Evolutionary conservation across 78 protist species (phyloP).

Genomic region (Anaeramoeba ignava): DNA sequence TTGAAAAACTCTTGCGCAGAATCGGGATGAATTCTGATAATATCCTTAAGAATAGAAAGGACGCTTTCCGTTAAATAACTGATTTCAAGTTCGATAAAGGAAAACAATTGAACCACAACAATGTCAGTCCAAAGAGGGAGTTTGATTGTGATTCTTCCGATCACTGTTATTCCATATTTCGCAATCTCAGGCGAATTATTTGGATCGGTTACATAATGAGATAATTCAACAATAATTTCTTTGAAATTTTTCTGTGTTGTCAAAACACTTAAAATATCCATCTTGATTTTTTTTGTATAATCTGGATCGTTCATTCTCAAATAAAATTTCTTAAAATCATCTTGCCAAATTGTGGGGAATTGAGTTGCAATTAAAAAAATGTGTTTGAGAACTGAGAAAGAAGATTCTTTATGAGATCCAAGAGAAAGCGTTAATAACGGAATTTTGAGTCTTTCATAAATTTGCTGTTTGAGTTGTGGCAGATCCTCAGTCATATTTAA

Average conservation of each 20-base stretch:
- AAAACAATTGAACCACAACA: background rate
- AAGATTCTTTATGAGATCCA: conserved; percentile 30
- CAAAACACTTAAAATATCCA: conserved; percentile 43
- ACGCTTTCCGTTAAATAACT: conserved; percentile 17
- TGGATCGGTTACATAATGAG: conserved; percentile 43
- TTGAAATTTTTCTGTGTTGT: conserved; percentile 8
- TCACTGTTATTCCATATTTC: conserved; percentile 13
- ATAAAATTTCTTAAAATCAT: conserved; percentile 37
- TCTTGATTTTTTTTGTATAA: conserved; percentile 55
- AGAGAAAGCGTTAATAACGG: conserved; percentile 58
- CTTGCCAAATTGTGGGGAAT: conserved; percentile 42
- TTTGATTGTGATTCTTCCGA: conserved; percentile 25
- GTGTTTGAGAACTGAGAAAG: conserved; percentile 52
- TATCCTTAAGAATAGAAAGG: conserved; percentile 17
- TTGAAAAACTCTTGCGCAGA: background rate
- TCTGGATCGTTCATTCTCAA: conserved; percentile 43
- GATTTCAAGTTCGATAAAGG: conserved; percentile 18
- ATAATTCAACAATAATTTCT: conserved; percentile 37
- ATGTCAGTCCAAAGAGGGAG: background rate
- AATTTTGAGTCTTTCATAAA: conserved; percentile 41
- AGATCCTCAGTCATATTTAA: conserved; percentile 50
- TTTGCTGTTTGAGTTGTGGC: conserved; percentile 49
- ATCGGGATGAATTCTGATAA: conserved; percentile 29
- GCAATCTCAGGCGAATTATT: conserved; percentile 19
- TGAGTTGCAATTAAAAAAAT: conserved; percentile 45